Base-by-base conservation (phyloP, 352 stramenopile genomes). In the Lagenidium sp. region DNA sequence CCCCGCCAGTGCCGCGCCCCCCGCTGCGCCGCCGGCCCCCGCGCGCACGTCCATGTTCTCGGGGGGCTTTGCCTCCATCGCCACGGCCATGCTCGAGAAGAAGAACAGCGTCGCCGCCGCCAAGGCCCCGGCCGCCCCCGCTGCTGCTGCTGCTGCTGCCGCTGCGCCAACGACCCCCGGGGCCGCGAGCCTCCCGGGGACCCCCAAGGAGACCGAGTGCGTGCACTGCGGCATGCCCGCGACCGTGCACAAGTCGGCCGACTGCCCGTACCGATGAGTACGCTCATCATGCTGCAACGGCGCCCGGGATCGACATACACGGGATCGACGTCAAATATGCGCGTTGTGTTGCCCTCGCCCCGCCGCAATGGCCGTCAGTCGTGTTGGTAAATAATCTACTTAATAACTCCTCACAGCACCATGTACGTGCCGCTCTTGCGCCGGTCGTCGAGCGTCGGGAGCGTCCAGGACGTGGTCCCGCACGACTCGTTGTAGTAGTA, bases 401-500 rank as follows among this genome's bases (percentile, higher is more conserved):
- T n/a, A n/a, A n/a, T n/a, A n/a, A n/a, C n/a, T n/a, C 26, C 32
- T 31, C 81, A 89, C 34, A 90, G 59, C 48, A 90, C 74, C 61
- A 84, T 85, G 49, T 90, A 90, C 50, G 68, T 59, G 48, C 60
- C 70, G 47, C 59, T 67, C 28, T 44, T 58, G 50, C 42, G 43
- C 12, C 64, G 69, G 36, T 69, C 66, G 53, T 86, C 70, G 2
- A 73, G 60, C 26, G 63, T 60, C 12, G 78, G 78, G 38, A 86
- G 44, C 16, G 78, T 90, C 78, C 78, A 90, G 19, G 74, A 86
- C 47, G 78, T 82, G 53, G 79, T 62, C 35, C 72, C 72, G 44
- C 68, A 83, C 29, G 64, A 72, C 41, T 79, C 67, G 63, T 90
- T 87, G 68, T 84, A 90, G 51, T 75, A 90, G 59, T 90, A 90